phyloP scores from a whole-genome alignment of 345 rosid genomes.

The Abelmoschus esculentus region DNA sequence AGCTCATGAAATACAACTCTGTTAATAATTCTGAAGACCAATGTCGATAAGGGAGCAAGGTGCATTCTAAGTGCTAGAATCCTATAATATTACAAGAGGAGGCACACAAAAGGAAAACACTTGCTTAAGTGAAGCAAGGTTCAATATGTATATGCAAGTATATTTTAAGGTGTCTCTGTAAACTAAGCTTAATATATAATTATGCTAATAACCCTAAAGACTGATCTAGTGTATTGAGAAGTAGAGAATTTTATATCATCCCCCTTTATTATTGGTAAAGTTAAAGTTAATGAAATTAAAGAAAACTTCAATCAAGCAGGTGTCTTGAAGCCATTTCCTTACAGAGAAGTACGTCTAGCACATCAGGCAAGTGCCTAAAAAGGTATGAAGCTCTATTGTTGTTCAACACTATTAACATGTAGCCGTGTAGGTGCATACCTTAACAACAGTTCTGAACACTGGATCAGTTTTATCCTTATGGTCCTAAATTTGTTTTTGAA shows the following conservation, averaged over 20 bases:
- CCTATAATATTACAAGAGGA: background rate
- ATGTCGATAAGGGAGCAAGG: background rate
- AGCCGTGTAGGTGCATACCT: background rate
- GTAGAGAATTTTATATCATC: background rate
- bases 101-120: background rate
- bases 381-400: background rate
- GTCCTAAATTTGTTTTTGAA: background rate
- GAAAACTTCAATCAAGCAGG: background rate
- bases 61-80: background rate
- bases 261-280: background rate
- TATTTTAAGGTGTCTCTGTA: background rate
- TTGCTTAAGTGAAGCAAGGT: background rate
- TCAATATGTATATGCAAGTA: background rate
- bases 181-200: background rate
- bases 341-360: background rate
- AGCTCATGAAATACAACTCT: too few relatives aligned
- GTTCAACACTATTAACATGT: background rate
- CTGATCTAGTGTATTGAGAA: background rate
- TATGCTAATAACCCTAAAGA: background rate
- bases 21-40: background rate
- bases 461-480: background rate
- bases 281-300: background rate
- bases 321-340: background rate
- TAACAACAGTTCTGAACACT: background rate
- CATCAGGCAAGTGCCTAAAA: background rate